Conservation (phyloP, 768 basidiomycete genomes). For the Filobasidium wieringae region DNA sequence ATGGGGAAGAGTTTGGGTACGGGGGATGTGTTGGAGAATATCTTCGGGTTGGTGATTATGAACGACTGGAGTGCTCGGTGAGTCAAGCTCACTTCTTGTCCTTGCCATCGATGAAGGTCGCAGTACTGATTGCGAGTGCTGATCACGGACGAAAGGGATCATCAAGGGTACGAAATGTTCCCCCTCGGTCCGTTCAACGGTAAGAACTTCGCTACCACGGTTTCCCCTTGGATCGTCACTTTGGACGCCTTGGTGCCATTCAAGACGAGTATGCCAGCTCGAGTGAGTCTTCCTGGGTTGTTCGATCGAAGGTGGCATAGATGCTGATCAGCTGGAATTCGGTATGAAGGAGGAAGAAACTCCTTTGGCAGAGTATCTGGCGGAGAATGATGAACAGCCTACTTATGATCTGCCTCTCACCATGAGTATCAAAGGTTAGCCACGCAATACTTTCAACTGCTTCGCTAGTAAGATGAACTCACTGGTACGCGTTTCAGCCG, state of each 20-base stretch:
- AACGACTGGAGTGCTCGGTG: slow-evolving; percentile 20
- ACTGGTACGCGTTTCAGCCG: not conserved
- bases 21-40: slow-evolving; percentile 8
- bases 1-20: slow-evolving; percentile 9
- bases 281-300: not conserved
- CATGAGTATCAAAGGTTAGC: slow-evolving; percentile 1
- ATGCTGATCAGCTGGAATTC: too few species aligned
- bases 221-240: slow-evolving; percentile 19
- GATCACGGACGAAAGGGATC: slow-evolving; percentile 4
- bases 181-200: slow-evolving; percentile 25
- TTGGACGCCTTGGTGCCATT: slow-evolving; percentile 20
- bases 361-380: not conserved
- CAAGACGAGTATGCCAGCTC: slow-evolving; percentile 1
- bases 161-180: slow-evolving; percentile 20
- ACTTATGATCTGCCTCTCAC: slow-evolving; percentile 6
- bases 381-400: not conserved
- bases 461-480: not conserved
- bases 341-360: not conserved
- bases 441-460: too few species aligned
- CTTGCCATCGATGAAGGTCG: not conserved
- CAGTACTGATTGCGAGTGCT: too few species aligned
- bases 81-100: not conserved
- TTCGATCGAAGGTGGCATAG: not conserved
- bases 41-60: slow-evolving; percentile 16
- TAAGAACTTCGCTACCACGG: slow-evolving; percentile 21